These are phyloP conservation scores for Podospora pseudopauciseta DNA, from an alignment of 495 filamentous ascomycete species.

Conservation along the genomic window DNA sequence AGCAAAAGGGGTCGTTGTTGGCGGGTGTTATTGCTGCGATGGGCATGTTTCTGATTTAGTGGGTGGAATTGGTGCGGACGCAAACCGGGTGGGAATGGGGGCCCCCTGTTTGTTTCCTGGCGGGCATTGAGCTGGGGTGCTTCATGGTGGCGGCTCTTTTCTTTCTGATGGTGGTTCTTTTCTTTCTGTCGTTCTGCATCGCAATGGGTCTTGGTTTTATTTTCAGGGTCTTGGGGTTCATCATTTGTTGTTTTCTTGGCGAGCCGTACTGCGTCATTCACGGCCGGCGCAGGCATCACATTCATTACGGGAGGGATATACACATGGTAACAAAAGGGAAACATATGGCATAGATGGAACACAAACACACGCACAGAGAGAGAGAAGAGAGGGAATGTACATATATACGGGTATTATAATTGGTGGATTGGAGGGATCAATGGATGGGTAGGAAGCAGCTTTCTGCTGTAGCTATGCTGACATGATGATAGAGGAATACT, in stretches of 20 bases:
- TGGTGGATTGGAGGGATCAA: background rate
- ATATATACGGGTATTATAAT: background rate
- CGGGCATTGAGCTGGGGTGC: background rate
- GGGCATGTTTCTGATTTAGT: slow-evolving; percentile 15
- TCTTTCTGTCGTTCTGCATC: slow-evolving; percentile 18
- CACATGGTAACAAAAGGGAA: background rate
- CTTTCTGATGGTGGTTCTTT: slow-evolving; percentile 7
- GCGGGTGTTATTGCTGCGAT: slow-evolving; percentile 31
- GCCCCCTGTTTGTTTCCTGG: background rate
- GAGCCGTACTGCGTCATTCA: background rate
- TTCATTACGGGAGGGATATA: background rate
- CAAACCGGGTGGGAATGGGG: background rate
- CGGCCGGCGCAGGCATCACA: background rate
- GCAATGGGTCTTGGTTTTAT: slow-evolving; percentile 12
- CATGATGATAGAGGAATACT: background rate
- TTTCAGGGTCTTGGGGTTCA: background rate
- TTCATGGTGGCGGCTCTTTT: background rate
- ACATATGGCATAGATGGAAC: background rate
- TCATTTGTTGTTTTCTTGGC: background rate
- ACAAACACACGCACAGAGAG: background rate
- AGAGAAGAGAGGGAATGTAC: background rate
- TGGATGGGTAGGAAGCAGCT: background rate
- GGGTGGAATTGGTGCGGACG: background rate
- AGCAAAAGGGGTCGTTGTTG: slow-evolving; percentile 22
- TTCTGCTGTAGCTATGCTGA: background rate